Evolutionary conservation across 2,329 filamentous ascomycete species (phyloP), one percentile per base, ranked within the genome.

Genomic region (Xylariomycetidae sp.): DNA sequence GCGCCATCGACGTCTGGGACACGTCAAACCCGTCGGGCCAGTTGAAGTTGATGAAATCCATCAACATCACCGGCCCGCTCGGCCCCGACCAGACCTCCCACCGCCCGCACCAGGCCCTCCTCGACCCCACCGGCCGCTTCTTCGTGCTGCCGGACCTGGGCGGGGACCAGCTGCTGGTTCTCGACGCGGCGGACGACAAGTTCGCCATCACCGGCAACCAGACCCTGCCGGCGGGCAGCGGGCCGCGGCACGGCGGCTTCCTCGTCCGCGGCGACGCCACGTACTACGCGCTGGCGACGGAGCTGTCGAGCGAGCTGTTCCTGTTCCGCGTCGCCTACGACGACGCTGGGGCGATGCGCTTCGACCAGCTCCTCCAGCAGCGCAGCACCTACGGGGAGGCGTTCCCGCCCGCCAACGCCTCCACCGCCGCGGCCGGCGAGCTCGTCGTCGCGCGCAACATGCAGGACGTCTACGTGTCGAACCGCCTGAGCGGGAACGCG

Each of bases 221-320:
- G 24, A 29, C 43, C 5, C 52, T 66, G 35, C 54, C 58, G 9
- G 45, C 56, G 9, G 65, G 64, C 36, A 63, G 61, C 24, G 70
- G 70, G 1, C 70, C 70, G 4, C 68, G 70, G 13, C 70, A 74
- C 46, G 69, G 66, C 30, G 59, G 59, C 43, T 73, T 70, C 54
- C 63, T 64, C 50, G 59, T 58, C 2, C 47, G 46, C 26, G 46
- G 34, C 8, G 35, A 44, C 24, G 41, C 63, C 12, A 64, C 60
- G 3, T 67, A 68, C 57, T 72, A 70, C 58, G 48, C 65, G 13
- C 45, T 72, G 19, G 59, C 61, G 20, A 67, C 64, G 49, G 70
- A 74, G 57, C 49, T 67, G 10, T 56, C 53, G 43, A 72, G 62
- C 57, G 35, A 60, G 25, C 52, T 71, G 32, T 48, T 63, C 40